phyloP scores from a whole-genome alignment of 169 alveolate species.

The Eimeria sp. region DNA sequence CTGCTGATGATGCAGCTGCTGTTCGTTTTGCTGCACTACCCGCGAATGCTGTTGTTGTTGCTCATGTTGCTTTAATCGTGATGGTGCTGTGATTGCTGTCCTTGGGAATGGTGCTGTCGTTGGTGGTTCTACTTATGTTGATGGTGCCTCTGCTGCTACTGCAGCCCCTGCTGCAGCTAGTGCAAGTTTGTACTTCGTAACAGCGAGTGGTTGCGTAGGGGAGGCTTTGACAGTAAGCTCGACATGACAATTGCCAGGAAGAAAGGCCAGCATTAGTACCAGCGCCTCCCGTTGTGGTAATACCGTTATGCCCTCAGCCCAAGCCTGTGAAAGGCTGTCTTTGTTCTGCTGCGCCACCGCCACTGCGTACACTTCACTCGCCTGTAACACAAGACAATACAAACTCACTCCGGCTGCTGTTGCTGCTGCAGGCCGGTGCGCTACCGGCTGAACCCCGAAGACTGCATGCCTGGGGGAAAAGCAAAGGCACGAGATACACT shows the following conservation, averaged over 20 bases:
- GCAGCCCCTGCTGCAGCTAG: no score
- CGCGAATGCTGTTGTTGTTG: neutral
- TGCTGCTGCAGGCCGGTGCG: no score
- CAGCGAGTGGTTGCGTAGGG: neutral
- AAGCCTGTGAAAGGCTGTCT: constrained; percentile 35
- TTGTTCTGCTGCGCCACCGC: constrained; percentile 54
- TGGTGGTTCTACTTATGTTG: neutral
- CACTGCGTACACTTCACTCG: constrained; percentile 53
- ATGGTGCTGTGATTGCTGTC: no score
- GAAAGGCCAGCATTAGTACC: constrained; percentile 60
- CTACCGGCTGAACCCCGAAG: no score
- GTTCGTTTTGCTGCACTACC: no score
- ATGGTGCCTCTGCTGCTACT: neutral
- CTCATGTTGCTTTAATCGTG: neutral
- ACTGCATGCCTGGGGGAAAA: no score
- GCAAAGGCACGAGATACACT: no score
- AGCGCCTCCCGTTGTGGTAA: constrained; percentile 68
- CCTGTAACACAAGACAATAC: neutral
- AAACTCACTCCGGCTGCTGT: no score
- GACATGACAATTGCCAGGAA: constrained; percentile 6
- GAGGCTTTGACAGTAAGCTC: constrained; percentile 2
- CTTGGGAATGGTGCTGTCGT: neutral
- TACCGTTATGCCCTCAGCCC: constrained; percentile 79
- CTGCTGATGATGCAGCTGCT: no score
- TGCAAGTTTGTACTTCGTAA: neutral